phyloP scores from a whole-genome alignment of 148 eudicot genomes.

The Camellia lanceoleosa region DNA sequence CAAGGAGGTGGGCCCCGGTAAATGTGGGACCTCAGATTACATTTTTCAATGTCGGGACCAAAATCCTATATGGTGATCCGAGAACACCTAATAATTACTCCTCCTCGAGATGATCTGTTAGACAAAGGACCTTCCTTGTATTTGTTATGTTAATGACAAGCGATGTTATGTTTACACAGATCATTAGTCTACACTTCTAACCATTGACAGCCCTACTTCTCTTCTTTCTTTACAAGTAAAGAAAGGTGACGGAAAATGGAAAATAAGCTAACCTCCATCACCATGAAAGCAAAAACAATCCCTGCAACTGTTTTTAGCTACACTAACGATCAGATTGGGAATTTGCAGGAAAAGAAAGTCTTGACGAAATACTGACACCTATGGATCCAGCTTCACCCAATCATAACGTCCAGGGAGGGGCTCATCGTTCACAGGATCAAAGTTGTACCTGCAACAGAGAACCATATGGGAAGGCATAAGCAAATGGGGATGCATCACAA shows the following conservation, averaged over 20 bases:
- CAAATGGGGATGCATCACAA: no score
- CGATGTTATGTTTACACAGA: conserved; percentile 32
- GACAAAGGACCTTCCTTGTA: conserved; percentile 32
- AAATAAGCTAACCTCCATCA: conserved; percentile 24
- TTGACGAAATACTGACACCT: conserved; percentile 9
- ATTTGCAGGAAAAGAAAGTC: conserved; percentile 4
- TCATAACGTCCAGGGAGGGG: conserved; percentile 55
- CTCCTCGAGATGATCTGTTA: conserved; percentile 23
- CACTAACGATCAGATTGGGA: conserved; percentile 1
- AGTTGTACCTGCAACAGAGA: conserved; percentile 47
- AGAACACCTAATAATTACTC: not conserved
- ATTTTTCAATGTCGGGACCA: no score
- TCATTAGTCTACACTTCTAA: conserved; percentile 32
- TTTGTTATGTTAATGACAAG: conserved; percentile 28
- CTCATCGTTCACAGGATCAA: conserved; percentile 45
- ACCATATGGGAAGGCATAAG: not conserved
- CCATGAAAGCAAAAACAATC: conserved; percentile 11
- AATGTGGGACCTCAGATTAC: no score
- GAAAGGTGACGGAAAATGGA: conserved; percentile 22
- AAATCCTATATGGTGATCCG: no score
- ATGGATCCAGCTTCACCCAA: conserved; percentile 42
- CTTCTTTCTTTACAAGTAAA: conserved; percentile 35
- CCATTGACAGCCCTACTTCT: conserved; percentile 26
- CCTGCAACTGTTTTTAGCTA: conserved; percentile 24
- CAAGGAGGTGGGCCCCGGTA: no score